These are phyloP conservation scores for Tephrocybe sp. DNA, from an alignment of 768 basidiomycete genomes.

Conservation along the genomic window DNA sequence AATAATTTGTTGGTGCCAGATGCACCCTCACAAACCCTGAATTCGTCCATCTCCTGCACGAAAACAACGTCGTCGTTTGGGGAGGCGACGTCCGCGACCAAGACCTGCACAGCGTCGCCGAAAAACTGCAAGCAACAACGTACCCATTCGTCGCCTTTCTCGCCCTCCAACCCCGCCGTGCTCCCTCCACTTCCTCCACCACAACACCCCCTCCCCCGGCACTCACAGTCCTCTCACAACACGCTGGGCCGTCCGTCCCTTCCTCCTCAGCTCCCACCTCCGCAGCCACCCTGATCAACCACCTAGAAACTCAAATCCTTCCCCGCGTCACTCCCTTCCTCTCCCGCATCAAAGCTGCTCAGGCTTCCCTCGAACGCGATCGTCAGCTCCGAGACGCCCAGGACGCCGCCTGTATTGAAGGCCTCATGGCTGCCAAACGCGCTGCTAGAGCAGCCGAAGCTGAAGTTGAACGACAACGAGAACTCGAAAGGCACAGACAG, in stretches of 20 bases:
- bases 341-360: slow-evolving; percentile 34
- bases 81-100: slow-evolving; percentile 84
- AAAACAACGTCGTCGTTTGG: slow-evolving; percentile 84
- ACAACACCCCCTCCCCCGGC: slow-evolving; percentile 37
- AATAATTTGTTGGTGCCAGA: slow-evolving; percentile 41
- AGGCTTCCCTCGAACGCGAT: slow-evolving; percentile 2
- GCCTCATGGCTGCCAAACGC: slow-evolving; percentile 43
- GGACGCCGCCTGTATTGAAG: slow-evolving; percentile 69
- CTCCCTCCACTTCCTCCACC: slow-evolving; percentile 32
- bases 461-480: slow-evolving; percentile 33
- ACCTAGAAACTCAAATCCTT: slow-evolving; percentile 69
- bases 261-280: slow-evolving; percentile 55
- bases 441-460: slow-evolving; percentile 7
- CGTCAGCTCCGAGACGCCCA: slow-evolving; percentile 59
- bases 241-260: slow-evolving; percentile 59
- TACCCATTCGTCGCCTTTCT: slow-evolving; percentile 93
- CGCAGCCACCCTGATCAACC: slow-evolving; percentile 55
- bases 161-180: slow-evolving; percentile 75
- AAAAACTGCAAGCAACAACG: slow-evolving; percentile 83
- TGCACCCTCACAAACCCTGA: slow-evolving; percentile 72
- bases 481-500: slow-evolving; percentile 46
- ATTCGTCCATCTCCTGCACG: slow-evolving; percentile 65
- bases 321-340: slow-evolving; percentile 83
- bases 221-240: slow-evolving; percentile 82
- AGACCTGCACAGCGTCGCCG: slow-evolving; percentile 72